Evolutionary conservation across 2,329 filamentous ascomycete genomes (phyloP).

Genomic region (Dactylonectria estremocensis): DNA sequence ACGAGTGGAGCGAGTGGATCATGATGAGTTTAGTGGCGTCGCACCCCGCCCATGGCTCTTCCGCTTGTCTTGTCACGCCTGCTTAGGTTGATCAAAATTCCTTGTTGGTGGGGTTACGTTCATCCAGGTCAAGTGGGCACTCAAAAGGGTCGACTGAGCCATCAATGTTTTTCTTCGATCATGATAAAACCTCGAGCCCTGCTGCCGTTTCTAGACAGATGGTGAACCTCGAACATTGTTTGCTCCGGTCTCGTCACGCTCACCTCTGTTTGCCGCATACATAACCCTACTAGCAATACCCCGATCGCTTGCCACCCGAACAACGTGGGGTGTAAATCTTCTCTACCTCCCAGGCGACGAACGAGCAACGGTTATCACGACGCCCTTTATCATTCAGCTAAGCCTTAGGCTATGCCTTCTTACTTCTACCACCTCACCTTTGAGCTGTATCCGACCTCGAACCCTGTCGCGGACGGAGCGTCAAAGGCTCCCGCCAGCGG

Average conservation of each 20-base stretch:
- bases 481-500: conserved; percentile 30
- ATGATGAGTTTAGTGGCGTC: conserved; percentile 30
- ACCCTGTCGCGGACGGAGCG: conserved; percentile 47
- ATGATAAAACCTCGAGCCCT: neutral
- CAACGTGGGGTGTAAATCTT: neutral
- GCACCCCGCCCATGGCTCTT: conserved; percentile 18
- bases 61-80: neutral
- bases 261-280: conserved; percentile 44
- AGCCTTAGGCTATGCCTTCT: conserved; percentile 66
- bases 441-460: conserved; percentile 71
- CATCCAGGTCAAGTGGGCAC: neutral
- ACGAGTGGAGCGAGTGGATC: conserved; percentile 28
- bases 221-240: conserved; percentile 32
- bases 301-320: neutral
- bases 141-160: neutral
- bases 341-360: neutral
- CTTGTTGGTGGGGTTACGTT: conserved; percentile 11
- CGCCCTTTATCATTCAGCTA: neutral
- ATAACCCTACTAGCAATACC: conserved; percentile 10
- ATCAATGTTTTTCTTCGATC: neutral
- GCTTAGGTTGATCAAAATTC: neutral
- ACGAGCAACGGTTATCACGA: conserved; percentile 6
- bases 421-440: conserved; percentile 79
- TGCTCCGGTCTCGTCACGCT: conserved; percentile 14
- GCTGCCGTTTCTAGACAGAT: conserved; percentile 26